phyloP scores from a whole-genome alignment of 345 rosid genomes.

The Viola odorata region DNA sequence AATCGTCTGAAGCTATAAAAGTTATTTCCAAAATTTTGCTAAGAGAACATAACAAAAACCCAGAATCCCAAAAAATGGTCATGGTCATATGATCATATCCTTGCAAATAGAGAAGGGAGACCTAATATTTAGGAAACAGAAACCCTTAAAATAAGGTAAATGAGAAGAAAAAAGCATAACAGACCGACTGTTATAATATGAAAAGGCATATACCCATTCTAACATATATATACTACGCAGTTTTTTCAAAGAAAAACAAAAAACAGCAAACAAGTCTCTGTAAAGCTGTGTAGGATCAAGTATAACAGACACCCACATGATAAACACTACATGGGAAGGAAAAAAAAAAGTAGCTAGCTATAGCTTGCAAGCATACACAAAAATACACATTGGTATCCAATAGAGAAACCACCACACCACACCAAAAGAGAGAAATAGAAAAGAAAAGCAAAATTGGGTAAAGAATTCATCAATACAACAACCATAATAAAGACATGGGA shows the following conservation, averaged over 20 bases:
- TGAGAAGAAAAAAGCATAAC: constrained; percentile 11
- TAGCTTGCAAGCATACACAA: too few species aligned
- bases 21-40: neutral
- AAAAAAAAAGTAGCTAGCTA: too few species aligned
- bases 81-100: constrained; percentile 1
- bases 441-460: neutral
- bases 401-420: neutral
- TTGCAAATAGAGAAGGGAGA: constrained; percentile 7
- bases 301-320: too few species aligned
- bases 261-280: too few species aligned
- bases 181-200: neutral
- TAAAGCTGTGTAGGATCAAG: too few species aligned
- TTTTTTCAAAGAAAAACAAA: too few species aligned
- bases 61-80: constrained; percentile 10
- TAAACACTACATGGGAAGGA: too few species aligned
- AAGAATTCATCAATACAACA: neutral
- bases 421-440: neutral
- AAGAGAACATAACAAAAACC: constrained; percentile 1
- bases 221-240: neutral
- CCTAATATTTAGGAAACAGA: constrained; percentile 32
- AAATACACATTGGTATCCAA: too few species aligned
- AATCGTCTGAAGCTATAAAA: neutral
- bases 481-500: neutral
- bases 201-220: neutral
- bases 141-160: constrained; percentile 25